phyloP scores from a whole-genome alignment of 768 basidiomycete species.

The Cystofilobasidium bisporidii region DNA sequence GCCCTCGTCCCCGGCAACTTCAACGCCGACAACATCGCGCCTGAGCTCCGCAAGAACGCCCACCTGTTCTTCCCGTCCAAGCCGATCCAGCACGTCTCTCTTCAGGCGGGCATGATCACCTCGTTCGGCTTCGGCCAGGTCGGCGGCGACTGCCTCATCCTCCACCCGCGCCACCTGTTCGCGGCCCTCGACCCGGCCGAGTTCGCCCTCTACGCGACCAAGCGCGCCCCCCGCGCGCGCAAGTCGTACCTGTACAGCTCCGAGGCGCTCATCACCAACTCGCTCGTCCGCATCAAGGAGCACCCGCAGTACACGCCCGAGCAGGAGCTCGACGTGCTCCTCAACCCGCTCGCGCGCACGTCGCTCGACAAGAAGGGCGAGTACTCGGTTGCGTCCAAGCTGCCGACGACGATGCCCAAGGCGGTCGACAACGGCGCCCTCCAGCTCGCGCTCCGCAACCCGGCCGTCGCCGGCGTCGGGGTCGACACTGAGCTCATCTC shows the following conservation, averaged over 20 bases:
- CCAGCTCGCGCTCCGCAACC: conserved; percentile 22
- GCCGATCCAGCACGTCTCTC: conserved; percentile 86
- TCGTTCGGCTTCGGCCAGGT: conserved; percentile 40
- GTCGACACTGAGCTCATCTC: conserved; percentile 70
- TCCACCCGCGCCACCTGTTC: conserved; percentile 85
- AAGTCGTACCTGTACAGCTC: conserved; percentile 51
- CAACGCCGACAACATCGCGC: conserved; percentile 74
- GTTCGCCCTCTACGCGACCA: conserved; percentile 63
- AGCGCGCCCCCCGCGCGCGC: conserved; percentile 54
- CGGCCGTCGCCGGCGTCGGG: conserved; percentile 60
- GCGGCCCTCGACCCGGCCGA: conserved; percentile 67
- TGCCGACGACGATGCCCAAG: conserved; percentile 43
- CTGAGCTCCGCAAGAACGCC: conserved; percentile 72
- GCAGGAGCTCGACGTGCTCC: conserved; percentile 70
- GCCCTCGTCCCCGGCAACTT: conserved; percentile 92
- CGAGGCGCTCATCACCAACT: conserved; percentile 89
- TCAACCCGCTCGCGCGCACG: conserved; percentile 77
- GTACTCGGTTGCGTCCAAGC: conserved; percentile 64
- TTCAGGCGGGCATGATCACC: conserved; percentile 44
- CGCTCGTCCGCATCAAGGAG: conserved; percentile 89
- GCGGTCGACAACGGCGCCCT: conserved; percentile 18
- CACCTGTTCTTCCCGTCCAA: conserved; percentile 96
- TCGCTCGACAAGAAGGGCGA: conserved; percentile 72
- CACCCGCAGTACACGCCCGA: conserved; percentile 77
- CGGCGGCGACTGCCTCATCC: conserved; percentile 76